Percentiles rank a stretch among this genome's conserved stretches.
Evolutionary conservation across 305 asterid genomes (phyloP).

Genomic region (Fraxinus xanthoxyloides): DNA sequence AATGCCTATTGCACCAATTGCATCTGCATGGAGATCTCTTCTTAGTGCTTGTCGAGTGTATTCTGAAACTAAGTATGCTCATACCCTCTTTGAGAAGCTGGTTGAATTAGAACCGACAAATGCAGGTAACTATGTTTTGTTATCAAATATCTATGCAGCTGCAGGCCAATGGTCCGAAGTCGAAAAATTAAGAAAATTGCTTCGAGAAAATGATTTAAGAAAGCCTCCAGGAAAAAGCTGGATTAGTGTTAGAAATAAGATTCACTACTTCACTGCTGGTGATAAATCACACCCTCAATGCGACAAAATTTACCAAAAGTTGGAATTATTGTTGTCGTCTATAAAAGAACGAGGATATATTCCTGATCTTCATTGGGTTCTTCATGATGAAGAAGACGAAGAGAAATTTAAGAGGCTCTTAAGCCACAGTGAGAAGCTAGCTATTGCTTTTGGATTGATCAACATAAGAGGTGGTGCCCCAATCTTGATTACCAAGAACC

Average conservation of each 20-base stretch:
- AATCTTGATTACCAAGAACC: slow-evolving; percentile 31
- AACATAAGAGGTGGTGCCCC: slow-evolving; percentile 13
- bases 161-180: slow-evolving; percentile 32
- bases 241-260: slow-evolving; percentile 23
- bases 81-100: slow-evolving; percentile 2
- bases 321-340: slow-evolving; percentile 20
- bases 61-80: slow-evolving; percentile 1
- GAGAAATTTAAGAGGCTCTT: slow-evolving; percentile 26
- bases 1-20: slow-evolving; percentile 30
- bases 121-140: slow-evolving; percentile 28
- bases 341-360: slow-evolving; percentile 24
- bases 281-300: slow-evolving; percentile 30
- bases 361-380: slow-evolving; percentile 32
- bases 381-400: slow-evolving; percentile 31
- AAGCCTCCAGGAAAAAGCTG: slow-evolving; percentile 38
- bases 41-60: slow-evolving; percentile 17
- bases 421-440: slow-evolving; percentile 37
- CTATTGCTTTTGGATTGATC: slow-evolving; percentile 36
- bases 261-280: slow-evolving; percentile 31
- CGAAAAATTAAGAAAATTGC: slow-evolving; percentile 19
- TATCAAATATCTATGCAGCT: slow-evolving; percentile 32
- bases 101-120: slow-evolving; percentile 17
- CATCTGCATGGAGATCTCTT: slow-evolving; percentile 30
- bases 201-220: slow-evolving; percentile 22
- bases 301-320: slow-evolving; percentile 14